A percentile compares a stretch with the other conserved stretches of the same genome.
Conservation (phyloP, 1,284 basidiomycete genomes). For the Ceratobasidium sp. region DNA sequence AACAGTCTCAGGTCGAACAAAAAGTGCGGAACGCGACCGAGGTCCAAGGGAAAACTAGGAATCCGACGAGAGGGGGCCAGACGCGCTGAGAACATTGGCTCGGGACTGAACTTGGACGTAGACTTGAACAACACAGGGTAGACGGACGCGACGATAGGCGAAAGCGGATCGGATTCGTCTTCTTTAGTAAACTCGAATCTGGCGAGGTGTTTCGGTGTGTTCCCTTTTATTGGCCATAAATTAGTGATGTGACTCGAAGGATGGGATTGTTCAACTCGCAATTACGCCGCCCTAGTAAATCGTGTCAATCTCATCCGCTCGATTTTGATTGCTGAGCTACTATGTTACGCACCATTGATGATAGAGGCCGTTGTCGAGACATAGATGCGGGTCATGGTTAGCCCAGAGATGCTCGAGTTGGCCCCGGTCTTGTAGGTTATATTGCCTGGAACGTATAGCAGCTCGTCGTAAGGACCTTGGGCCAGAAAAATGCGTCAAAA, state of each 20-base stretch:
- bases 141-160: slow-evolving; percentile 10
- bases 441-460: slow-evolving; percentile 14
- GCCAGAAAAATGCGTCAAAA: no score
- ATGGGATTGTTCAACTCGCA: slow-evolving; percentile 11
- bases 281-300: slow-evolving; percentile 1
- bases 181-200: slow-evolving; percentile 6
- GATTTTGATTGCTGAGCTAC: no score
- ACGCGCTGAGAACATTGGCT: no score
- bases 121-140: background rate
- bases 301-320: background rate
- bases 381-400: slow-evolving; percentile 22
- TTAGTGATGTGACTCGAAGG: background rate
- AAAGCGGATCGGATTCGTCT: slow-evolving; percentile 12
- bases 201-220: slow-evolving; percentile 26
- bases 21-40: background rate
- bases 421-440: slow-evolving; percentile 22
- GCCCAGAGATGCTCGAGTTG: slow-evolving; percentile 5
- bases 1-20: background rate
- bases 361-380: slow-evolving; percentile 13
- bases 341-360: slow-evolving; percentile 3
- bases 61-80: slow-evolving; percentile 1
- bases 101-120: background rate
- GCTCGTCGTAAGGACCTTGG: no score
- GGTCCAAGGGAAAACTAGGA: slow-evolving; percentile 9
- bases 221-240: background rate